A percentile compares a stretch with the other conserved stretches of the same genome.
These are phyloP conservation scores for Penicillium sp. DNA, from an alignment of 2,329 filamentous ascomycete species.

Conservation along the genomic window DNA sequence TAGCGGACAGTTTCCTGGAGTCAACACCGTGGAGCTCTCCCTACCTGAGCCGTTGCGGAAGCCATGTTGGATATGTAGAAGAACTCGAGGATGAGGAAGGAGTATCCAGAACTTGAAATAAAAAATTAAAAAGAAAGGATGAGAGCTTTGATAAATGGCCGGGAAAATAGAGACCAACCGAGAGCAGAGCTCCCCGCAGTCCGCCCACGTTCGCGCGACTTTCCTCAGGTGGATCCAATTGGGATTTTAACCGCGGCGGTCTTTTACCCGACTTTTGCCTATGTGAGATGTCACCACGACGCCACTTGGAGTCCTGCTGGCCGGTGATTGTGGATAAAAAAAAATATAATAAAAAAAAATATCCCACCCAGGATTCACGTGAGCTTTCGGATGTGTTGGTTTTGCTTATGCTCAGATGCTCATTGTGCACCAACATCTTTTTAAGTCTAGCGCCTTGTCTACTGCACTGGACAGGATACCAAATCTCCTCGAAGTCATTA, in stretches of 20 bases:
- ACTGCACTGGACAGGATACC: no score
- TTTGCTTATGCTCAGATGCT: background rate
- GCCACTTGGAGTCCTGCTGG: background rate
- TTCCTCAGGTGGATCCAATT: conserved; percentile 17
- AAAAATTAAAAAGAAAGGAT: background rate
- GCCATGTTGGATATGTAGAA: conserved; percentile 3
- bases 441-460: no score
- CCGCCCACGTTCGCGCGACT: conserved; percentile 5
- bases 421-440: background rate
- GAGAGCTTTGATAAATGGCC: background rate
- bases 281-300: background rate
- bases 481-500: no score
- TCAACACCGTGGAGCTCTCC: conserved; percentile 1
- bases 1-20: background rate
- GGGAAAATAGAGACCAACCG: conserved; percentile 23
- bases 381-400: background rate
- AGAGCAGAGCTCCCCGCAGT: conserved; percentile 20
- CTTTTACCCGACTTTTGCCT: conserved; percentile 17
- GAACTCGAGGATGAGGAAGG: background rate
- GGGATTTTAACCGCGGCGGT: conserved; percentile 18
- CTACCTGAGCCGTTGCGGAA: conserved; percentile 23
- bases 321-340: background rate
- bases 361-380: background rate
- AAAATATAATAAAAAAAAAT: no score
- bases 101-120: background rate